Evolutionary conservation across 148 eudicot genomes (phyloP), one percentile per base, ranked within the genome.

Genomic region (Nepenthes gracilis): DNA sequence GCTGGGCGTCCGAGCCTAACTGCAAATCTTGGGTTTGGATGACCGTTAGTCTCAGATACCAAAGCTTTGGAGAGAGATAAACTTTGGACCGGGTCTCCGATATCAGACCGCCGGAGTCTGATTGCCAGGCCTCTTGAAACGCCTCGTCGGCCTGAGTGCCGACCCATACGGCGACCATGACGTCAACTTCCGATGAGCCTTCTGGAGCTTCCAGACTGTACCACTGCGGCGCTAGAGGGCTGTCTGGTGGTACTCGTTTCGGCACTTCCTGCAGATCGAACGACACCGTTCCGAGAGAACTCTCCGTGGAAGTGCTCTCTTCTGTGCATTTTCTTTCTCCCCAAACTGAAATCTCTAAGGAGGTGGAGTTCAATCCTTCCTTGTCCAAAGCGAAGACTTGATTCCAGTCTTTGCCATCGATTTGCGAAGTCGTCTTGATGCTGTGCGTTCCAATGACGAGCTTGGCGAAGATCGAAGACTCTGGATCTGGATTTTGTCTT

Each of bases 151-250:
- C 86, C 67, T 91, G 96, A 12, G 97, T 85, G 5, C 96, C 97
- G 6, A 91, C 43, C 97, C 97, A 91, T n/a, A 91, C 93, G 2
- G 93, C 83, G 0, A 91, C 78, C 96, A 87, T 91, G 54, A 91
- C 80, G 64, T 91, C 97, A 23, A 56, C 68, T 57, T 66, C 84
- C 48, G 68, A 60, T 47, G 74, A 77, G 67, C 58, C 35, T 12
- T 43, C 13, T 9, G 72, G 13, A 8, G 61, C 84, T 63, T 90
- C 87, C 2, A 90, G 74, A 67, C 81, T 78, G 73, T 86, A 90
- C 97, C 97, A 91, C 49, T 91, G 96, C 0, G 97, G 96, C 0
- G 97, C 97, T 8, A 91, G 72, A 1, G 97, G 97, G 38, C 97
- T 87, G 65, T 91, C 96, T 4, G 96, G 97, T 12, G 96, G 96